These are phyloP conservation scores for Globisporangium spiculum DNA, from an alignment of 352 stramenopile species.

Conservation along the genomic window DNA sequence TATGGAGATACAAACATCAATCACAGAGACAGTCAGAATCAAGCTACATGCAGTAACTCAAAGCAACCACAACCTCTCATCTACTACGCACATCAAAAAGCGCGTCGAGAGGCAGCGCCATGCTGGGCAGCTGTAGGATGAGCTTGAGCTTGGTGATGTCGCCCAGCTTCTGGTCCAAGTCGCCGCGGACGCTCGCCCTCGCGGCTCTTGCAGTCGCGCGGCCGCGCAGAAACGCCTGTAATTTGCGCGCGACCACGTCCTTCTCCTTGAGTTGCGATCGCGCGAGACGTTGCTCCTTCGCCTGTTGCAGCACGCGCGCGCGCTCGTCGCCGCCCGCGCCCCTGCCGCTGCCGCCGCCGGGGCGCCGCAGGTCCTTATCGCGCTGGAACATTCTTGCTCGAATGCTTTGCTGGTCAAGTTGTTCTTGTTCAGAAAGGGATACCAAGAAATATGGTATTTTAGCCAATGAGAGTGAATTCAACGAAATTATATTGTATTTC, in stretches of 20 bases:
- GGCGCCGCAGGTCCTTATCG: constrained; percentile 41
- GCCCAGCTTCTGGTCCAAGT: constrained; percentile 54
- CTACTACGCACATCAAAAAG: constrained; percentile 34
- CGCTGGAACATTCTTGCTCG: constrained; percentile 41
- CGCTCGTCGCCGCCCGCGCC: constrained; percentile 25
- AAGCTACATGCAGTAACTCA: too few relatives aligned
- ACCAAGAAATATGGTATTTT: neutral
- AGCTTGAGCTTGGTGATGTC: constrained; percentile 54
- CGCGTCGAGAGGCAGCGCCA: constrained; percentile 48
- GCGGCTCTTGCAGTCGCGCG: constrained; percentile 24
- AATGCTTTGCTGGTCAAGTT: neutral
- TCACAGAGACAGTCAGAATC: neutral
- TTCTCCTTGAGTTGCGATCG: constrained; percentile 38
- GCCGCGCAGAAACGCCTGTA: constrained; percentile 49
- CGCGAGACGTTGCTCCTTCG: constrained; percentile 41
- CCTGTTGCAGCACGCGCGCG: constrained; percentile 51
- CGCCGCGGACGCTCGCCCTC: constrained; percentile 17
- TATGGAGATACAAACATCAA: constrained; percentile 11
- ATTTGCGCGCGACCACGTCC: constrained; percentile 24
- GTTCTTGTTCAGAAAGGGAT: too few relatives aligned
- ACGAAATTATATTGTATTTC: too few relatives aligned
- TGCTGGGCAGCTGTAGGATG: constrained; percentile 45
- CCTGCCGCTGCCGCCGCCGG: constrained; percentile 11
- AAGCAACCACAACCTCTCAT: too few relatives aligned
- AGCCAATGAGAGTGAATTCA: neutral